Evolutionary conservation across 139 green algal species (phyloP), one percentile per base, ranked within the genome.

Genomic region (Asterochloris erici): DNA sequence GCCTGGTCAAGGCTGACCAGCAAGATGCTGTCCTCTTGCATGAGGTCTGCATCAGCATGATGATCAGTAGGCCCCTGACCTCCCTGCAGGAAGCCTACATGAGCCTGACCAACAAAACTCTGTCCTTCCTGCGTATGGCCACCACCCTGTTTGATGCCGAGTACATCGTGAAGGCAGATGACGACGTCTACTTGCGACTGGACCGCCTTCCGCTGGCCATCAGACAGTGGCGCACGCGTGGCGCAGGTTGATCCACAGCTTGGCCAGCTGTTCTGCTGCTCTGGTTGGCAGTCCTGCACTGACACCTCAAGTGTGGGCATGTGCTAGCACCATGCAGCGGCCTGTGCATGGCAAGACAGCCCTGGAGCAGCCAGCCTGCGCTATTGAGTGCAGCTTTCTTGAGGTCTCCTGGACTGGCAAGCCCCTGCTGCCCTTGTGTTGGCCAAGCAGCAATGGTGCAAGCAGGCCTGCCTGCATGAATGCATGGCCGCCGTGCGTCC

Each of bases 81-180:
- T 63, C 26, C 66, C 54, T 86, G 54, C 78, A 92, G 84, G 92
- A 96, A 75, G 84, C 60, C 13, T 96, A 96, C 79, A n/a, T 47
- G 11, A 87, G 86, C 78, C 88, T 96, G 80, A 78, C 93, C 21
- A 85, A 86, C 74, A 96, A 96, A 85, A 96, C 92, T 12, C 81
- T 91, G 14, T 77, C 74, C 4, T 96, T 94, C 79, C 88, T 96
- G 54, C 61, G 69, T 24, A 62, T 84, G 0, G 89, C 85, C 0
- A 81, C 83, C 12, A 12, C 38, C 17, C 23, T 47, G 9, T 93
- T 88, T 66, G 70, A 90, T 12, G 79, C 91, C 62, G 83, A 89
- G 21, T 93, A 83, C 29, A 86, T 96, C 47, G 75, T 96, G 54
- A 96, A 95, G 82, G 81, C 89, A 14, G 91, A 94, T 66, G 91